A percentile compares a stretch with the other conserved stretches of the same genome.
Conservation (phyloP, 2,329 filamentous ascomycete species). For the Aspergillus fumigatus region DNA sequence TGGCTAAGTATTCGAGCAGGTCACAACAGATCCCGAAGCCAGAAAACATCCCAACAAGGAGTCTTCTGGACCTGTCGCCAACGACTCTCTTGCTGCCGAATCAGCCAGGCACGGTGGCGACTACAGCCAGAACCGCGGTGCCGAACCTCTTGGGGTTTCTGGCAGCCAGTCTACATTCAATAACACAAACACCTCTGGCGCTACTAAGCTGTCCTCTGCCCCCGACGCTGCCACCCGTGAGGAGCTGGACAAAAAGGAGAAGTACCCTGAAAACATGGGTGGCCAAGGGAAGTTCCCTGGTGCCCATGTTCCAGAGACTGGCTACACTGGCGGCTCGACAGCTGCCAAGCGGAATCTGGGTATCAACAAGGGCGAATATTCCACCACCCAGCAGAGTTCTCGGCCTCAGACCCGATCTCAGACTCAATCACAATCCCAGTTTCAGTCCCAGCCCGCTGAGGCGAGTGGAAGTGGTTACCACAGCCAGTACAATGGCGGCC, state of each 20-base stretch:
- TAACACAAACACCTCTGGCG: conserved; percentile 52
- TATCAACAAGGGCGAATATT: conserved; percentile 19
- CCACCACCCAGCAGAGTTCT: conserved; percentile 12
- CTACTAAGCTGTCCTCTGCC: conserved; percentile 48
- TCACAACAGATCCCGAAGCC: conserved; percentile 46
- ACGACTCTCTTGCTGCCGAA: conserved; percentile 72
- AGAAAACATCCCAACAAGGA: conserved; percentile 55
- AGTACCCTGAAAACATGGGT: conserved; percentile 37
- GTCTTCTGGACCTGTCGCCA: conserved; percentile 57
- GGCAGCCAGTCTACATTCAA: conserved; percentile 53
- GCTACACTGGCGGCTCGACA: conserved; percentile 34
- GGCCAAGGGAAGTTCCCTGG: conserved; percentile 38
- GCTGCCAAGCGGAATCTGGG: conserved; percentile 29
- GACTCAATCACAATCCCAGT: not conserved
- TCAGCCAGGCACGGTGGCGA: conserved; percentile 58
- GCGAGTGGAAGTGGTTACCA: conserved; percentile 24
- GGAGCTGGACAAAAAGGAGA: conserved; percentile 39
- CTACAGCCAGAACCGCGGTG: conserved; percentile 58
- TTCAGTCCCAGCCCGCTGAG: not conserved
- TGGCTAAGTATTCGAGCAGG: conserved; percentile 8
- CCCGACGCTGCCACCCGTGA: conserved; percentile 44
- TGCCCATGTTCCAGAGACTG: conserved; percentile 26
- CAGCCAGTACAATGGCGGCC: conserved; percentile 25
- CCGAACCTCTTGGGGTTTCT: conserved; percentile 46
- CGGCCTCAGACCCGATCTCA: conserved; percentile 1